Base-by-base conservation (phyloP, 2,329 filamentous ascomycete genomes). In the Lasiodiplodia theobromae region DNA sequence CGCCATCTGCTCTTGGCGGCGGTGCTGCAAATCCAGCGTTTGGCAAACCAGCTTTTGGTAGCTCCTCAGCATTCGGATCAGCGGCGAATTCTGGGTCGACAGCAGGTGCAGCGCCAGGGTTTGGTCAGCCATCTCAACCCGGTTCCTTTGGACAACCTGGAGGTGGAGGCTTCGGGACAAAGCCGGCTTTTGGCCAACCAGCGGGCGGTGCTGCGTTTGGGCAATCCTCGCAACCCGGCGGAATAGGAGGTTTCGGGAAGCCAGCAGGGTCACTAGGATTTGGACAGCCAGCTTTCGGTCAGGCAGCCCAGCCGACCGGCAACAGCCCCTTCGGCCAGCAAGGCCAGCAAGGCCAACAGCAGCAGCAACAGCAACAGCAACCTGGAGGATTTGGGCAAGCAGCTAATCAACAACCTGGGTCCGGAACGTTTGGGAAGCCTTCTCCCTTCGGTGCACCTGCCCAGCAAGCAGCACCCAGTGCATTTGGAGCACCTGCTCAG, bases 401-500 rank as follows among this genome's bases (percentile, higher is more conserved):
- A 31, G 14, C 38, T 12, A 58, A 49, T 31, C 65, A 47, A 28
- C 65, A 67, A 49, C 8, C 34, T n/a, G 51, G 51, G 40, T 66
- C 70, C 23, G 60, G 71, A 56, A 67, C 71, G 25, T 75, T 77
- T 69, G 75, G 72, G 21, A 7, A 74, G 68, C 62, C 75, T 73
- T 2, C 77, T 76, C 74, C 5, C 76, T 76, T 67, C 76, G 77
- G 60, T 69, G 81, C 71, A 70, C 79, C 75, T 82, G 84, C 66
- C 75, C 75, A 77, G 66, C 38, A 47, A 47, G 44, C 68, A 53
- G 11, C 57, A 23, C 34, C 69, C 38, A 74, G 71, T 47, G 71
- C 73, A 0, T 80, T 80, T 54, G 72, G 68, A 34, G 34, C 54
- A 57, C 44, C 69, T 34, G 25, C 38, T 7, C 40, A 44, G 40